phyloP scores from a whole-genome alignment of 1,284 basidiomycete genomes.

The Phellopilus nigrolimitatus region DNA sequence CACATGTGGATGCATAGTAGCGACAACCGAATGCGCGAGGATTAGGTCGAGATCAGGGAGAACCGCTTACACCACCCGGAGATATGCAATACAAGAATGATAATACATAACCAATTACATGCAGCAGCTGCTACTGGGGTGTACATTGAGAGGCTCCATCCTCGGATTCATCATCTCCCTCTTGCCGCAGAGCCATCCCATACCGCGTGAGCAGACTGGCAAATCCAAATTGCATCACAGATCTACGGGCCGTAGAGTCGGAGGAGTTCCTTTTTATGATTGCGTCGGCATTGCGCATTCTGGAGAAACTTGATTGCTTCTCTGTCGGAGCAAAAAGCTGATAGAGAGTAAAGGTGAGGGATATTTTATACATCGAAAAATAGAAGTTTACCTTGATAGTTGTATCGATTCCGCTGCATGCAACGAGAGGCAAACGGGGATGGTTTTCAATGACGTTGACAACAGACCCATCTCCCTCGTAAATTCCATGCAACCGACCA shows the following conservation, averaged over 20 bases:
- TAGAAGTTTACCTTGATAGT: constrained; percentile 71
- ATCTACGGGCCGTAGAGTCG: constrained; percentile 31
- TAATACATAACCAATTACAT: background rate
- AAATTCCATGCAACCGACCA: constrained; percentile 66
- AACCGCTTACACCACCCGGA: too few species aligned
- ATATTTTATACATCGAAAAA: constrained; percentile 5
- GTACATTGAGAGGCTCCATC: constrained; percentile 22
- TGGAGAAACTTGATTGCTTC: constrained; percentile 46
- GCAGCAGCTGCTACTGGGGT: constrained; percentile 22
- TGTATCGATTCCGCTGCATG: constrained; percentile 85
- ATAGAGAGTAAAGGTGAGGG: constrained; percentile 7
- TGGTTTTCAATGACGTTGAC: constrained; percentile 90
- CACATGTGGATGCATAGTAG: too few species aligned
- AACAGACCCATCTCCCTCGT: constrained; percentile 77
- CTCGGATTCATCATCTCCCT: constrained; percentile 5
- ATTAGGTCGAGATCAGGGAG: too few species aligned
- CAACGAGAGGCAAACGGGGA: constrained; percentile 74
- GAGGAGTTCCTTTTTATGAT: constrained; percentile 50
- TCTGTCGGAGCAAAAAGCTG: constrained; percentile 69
- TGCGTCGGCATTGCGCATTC: constrained; percentile 41
- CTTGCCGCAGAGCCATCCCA: constrained; percentile 28
- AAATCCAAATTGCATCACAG: constrained; percentile 28
- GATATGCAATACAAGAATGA: background rate
- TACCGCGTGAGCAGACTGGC: constrained; percentile 34
- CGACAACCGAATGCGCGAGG: too few species aligned